Evolutionary conservation across 495 filamentous ascomycete genomes (phyloP).

Genomic region (Hyaloscypha finlandica): DNA sequence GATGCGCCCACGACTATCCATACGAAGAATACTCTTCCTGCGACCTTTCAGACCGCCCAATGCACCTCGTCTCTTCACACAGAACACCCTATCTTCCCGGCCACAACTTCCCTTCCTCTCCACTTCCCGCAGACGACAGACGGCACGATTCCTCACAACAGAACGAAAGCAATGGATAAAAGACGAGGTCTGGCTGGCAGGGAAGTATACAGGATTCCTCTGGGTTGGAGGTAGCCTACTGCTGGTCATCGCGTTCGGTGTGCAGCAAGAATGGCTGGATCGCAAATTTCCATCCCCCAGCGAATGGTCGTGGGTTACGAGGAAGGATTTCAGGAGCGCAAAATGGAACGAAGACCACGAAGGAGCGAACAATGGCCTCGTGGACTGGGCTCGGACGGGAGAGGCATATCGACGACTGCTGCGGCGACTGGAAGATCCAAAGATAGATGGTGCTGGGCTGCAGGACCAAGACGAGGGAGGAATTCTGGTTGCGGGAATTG

Average conservation of each 20-base stretch:
- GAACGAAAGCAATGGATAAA: conserved; percentile 68
- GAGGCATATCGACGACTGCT: conserved; percentile 56
- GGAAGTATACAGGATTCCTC: conserved; percentile 58
- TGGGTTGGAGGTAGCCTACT: conserved; percentile 57
- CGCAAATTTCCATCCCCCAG: conserved; percentile 70
- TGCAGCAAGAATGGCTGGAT: conserved; percentile 71
- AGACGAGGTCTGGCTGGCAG: conserved; percentile 59
- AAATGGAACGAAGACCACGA: conserved; percentile 56
- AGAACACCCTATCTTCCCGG: conserved; percentile 24
- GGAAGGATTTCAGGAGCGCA: conserved; percentile 61
- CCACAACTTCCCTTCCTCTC: conserved; percentile 81
- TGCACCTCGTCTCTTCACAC: conserved; percentile 23
- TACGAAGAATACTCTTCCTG: conserved; percentile 27
- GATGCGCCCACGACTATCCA: conserved; percentile 29
- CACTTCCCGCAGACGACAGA: conserved; percentile 48
- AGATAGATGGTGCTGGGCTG: conserved; percentile 67
- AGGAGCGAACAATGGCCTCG: conserved; percentile 43
- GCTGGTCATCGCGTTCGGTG: conserved; percentile 53
- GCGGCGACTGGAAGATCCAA: conserved; percentile 61
- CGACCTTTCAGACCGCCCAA: conserved; percentile 31
- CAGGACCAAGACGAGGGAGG: conserved; percentile 57
- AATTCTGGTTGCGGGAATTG: conserved; percentile 54
- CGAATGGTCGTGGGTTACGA: conserved; percentile 69
- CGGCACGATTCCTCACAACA: conserved; percentile 74
- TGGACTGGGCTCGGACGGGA: conserved; percentile 67